Evolutionary conservation across 2,329 filamentous ascomycete species (phyloP).

Genomic region (Sporothrix globosa): DNA sequence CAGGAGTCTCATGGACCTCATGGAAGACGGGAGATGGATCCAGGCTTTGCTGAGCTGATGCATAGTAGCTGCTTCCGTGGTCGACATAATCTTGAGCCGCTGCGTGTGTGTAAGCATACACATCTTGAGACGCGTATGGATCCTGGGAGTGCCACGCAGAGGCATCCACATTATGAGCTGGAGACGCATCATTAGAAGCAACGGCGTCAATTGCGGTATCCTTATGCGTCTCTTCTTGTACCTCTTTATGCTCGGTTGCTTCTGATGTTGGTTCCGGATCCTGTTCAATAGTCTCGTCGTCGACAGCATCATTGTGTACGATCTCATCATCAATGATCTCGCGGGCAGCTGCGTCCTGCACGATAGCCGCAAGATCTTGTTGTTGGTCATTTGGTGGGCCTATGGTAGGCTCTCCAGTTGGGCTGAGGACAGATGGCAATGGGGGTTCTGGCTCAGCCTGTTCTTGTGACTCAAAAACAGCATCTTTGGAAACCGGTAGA

Average conservation of each 20-base stretch:
- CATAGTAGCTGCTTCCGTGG: constrained; percentile 31
- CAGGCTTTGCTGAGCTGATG: constrained; percentile 25
- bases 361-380: not conserved
- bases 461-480: not conserved
- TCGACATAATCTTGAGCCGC: constrained; percentile 20
- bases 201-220: too few relatives aligned
- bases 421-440: not conserved
- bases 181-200: too few relatives aligned
- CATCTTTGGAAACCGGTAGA: not conserved
- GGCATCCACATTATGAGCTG: too few relatives aligned
- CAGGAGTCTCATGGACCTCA: not conserved
- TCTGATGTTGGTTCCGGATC: not conserved
- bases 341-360: not conserved
- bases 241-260: not conserved
- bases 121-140: not conserved
- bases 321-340: not conserved
- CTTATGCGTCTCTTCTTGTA: not conserved
- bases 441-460: not conserved
- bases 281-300: not conserved
- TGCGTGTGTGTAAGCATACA: not conserved
- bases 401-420: too few relatives aligned
- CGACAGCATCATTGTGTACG: not conserved
- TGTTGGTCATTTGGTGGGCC: not conserved
- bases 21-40: constrained; percentile 27
- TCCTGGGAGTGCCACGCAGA: constrained; percentile 23